Conservation (phyloP, 306 rosid genomes). For the Prosopis cineraria region DNA sequence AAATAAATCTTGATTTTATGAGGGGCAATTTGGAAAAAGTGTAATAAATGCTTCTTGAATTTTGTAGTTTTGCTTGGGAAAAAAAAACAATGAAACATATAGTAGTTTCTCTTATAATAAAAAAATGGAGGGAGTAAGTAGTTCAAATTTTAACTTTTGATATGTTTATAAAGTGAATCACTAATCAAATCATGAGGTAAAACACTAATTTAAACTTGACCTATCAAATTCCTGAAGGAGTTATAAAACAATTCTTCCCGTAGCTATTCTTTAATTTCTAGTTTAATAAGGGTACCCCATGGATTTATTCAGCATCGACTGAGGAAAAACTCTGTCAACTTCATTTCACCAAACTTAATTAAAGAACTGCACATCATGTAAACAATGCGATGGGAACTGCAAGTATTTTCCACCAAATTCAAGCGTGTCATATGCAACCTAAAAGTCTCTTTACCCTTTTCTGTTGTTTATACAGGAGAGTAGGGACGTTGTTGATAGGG, state of each 20-base stretch:
- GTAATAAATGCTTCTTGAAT: no score
- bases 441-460: background rate
- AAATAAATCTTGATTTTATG: no score
- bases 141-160: constrained; percentile 27
- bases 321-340: background rate
- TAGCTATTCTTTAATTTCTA: constrained; percentile 7
- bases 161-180: background rate
- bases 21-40: no score
- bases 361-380: background rate
- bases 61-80: no score
- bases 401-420: constrained; percentile 22
- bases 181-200: constrained; percentile 9
- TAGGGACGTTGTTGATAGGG: constrained; percentile 63
- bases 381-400: background rate
- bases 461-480: constrained; percentile 61
- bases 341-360: background rate
- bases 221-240: background rate
- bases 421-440: constrained; percentile 14
- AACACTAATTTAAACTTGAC: constrained; percentile 19
- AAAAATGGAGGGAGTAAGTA: constrained; percentile 1
- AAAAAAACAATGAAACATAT: no score
- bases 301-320: constrained; percentile 2
- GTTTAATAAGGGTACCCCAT: background rate
- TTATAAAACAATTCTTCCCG: background rate
- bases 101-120: no score